Conservation (phyloP, 441 rosid genomes). For the Euphorbia schlechtendalii region DNA sequence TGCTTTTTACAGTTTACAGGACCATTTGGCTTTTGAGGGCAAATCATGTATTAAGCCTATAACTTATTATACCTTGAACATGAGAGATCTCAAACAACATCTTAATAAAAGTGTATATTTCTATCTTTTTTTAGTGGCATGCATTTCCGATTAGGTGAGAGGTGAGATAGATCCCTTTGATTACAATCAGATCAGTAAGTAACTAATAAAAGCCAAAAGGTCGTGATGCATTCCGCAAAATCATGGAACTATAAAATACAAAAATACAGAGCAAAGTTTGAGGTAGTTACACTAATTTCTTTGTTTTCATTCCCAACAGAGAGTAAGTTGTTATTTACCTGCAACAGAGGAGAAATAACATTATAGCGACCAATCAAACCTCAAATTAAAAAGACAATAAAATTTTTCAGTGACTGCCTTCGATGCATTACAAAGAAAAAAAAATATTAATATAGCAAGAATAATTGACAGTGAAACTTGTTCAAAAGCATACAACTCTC, state of each 20-base stretch:
- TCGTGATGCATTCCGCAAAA: too few species aligned
- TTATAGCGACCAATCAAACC: background rate
- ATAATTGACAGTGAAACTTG: too few species aligned
- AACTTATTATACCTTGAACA: slow-evolving; percentile 1
- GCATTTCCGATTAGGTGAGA: background rate
- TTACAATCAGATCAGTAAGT: background rate
- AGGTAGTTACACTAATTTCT: slow-evolving; percentile 66
- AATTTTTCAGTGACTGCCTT: background rate
- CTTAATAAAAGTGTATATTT: background rate
- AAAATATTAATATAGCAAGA: background rate
- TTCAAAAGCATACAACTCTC: background rate
- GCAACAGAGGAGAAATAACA: slow-evolving; percentile 29
- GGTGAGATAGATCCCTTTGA: background rate
- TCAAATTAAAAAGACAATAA: background rate
- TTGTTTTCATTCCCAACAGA: slow-evolving; percentile 87
- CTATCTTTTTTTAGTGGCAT: background rate
- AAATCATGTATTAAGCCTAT: background rate
- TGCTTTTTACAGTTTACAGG: too few species aligned
- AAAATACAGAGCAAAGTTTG: slow-evolving; percentile 23
- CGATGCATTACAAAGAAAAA: background rate
- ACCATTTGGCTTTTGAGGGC: too few species aligned
- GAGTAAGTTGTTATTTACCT: slow-evolving; percentile 96
- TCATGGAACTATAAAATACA: background rate
- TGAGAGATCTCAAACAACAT: background rate
- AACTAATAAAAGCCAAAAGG: background rate